Conservation (phyloP, 257 asterid species). For the Solanum tacnaense region DNA sequence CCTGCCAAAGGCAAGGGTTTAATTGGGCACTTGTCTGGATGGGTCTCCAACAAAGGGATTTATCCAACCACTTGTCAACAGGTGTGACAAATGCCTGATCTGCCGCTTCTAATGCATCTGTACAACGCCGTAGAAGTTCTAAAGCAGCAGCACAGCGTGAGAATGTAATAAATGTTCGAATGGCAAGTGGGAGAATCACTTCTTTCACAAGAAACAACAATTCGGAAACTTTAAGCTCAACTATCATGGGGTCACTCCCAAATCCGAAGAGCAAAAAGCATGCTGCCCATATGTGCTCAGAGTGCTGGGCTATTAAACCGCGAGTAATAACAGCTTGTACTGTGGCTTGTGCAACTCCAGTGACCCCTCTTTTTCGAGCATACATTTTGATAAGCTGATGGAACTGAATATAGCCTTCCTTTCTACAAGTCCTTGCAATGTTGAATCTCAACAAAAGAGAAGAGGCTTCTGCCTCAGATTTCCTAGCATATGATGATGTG, state of each 20-base stretch:
- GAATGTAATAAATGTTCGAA: slow-evolving; percentile 48
- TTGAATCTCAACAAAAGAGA: slow-evolving; percentile 50
- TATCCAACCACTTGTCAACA: slow-evolving; percentile 79
- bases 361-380: slow-evolving; percentile 47
- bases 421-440: slow-evolving; percentile 39
- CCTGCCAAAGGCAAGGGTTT: slow-evolving; percentile 92
- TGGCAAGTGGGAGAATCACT: slow-evolving; percentile 57
- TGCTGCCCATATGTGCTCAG: slow-evolving; percentile 80
- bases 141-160: slow-evolving; percentile 63
- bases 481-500: slow-evolving; percentile 49
- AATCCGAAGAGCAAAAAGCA: slow-evolving; percentile 63
- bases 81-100: slow-evolving; percentile 71
- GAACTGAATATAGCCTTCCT: slow-evolving; percentile 51
- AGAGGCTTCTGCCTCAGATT: slow-evolving; percentile 66
- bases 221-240: slow-evolving; percentile 52
- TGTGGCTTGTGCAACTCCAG: slow-evolving; percentile 53
- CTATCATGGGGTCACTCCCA: slow-evolving; percentile 55
- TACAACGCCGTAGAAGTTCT: slow-evolving; percentile 70
- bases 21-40: slow-evolving; percentile 74
- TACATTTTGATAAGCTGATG: slow-evolving; percentile 42
- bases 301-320: slow-evolving; percentile 28
- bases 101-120: slow-evolving; percentile 74
- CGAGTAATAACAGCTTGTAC: slow-evolving; percentile 50
- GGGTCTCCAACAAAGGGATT: slow-evolving; percentile 81
- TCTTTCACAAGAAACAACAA: slow-evolving; percentile 54